Conservation (phyloP, 1,284 basidiomycete genomes). For the Ustilago loliicola region DNA sequence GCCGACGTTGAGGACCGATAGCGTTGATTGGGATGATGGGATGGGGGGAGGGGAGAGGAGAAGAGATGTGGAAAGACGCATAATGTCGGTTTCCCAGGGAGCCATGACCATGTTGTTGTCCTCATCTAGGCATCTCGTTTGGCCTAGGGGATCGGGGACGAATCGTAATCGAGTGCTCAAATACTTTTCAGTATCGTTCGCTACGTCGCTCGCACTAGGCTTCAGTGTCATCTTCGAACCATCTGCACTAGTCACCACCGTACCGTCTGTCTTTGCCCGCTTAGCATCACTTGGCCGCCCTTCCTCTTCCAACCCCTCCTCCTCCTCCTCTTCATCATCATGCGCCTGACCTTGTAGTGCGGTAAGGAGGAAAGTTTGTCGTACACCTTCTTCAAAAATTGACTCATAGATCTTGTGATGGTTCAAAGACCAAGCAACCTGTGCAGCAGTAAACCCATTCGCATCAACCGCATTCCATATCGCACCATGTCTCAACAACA, state of each 20-base stretch:
- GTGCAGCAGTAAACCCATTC: constrained; percentile 63
- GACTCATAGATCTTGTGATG: constrained; percentile 51
- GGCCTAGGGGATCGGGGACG: constrained; percentile 76
- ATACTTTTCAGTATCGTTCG: constrained; percentile 79
- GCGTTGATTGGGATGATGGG: constrained; percentile 69
- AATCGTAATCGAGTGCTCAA: constrained; percentile 81
- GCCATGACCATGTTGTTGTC: constrained; percentile 79
- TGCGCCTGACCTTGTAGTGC: constrained; percentile 31
- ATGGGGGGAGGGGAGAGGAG: constrained; percentile 50
- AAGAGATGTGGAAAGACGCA: constrained; percentile 56
- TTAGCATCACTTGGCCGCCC: constrained; percentile 8
- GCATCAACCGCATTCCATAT: constrained; percentile 82
- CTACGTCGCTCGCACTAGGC: constrained; percentile 47
- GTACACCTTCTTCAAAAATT: constrained; percentile 71
- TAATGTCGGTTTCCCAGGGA: constrained; percentile 73
- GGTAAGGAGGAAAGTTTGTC: constrained; percentile 58
- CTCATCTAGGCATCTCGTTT: constrained; percentile 82
- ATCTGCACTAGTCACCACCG: constrained; percentile 63
- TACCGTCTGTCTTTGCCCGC: constrained; percentile 9
- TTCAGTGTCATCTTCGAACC: constrained; percentile 73
- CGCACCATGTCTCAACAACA: constrained; percentile 84
- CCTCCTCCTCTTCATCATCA: constrained; percentile 20
- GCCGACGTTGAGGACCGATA: constrained; percentile 88
- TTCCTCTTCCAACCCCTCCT: constrained; percentile 27
- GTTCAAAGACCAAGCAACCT: constrained; percentile 66